phyloP scores from a whole-genome alignment of 768 basidiomycete genomes.

The Lentinula sp. region DNA sequence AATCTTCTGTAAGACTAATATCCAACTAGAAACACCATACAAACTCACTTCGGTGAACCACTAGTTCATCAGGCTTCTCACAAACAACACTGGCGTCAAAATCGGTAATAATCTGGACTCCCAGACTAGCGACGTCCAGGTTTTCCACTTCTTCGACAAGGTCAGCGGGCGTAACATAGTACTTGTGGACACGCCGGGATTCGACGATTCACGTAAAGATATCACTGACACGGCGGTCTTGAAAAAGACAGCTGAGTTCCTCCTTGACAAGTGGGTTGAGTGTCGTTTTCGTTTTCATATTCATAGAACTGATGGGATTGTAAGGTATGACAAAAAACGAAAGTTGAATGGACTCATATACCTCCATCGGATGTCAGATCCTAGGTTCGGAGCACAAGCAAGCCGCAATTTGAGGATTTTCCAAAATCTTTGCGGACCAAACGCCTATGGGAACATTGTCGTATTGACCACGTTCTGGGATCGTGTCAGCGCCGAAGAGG shows the following conservation, averaged over 20 bases:
- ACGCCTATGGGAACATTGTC: slow-evolving; percentile 35
- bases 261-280: slow-evolving; percentile 15
- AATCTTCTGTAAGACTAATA: slow-evolving; percentile 4
- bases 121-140: slow-evolving; percentile 2
- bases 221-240: slow-evolving; percentile 29
- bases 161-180: slow-evolving; percentile 11
- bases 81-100: neutral
- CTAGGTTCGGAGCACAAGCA: slow-evolving; percentile 27
- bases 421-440: slow-evolving; percentile 37
- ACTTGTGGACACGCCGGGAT: slow-evolving; percentile 21
- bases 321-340: slow-evolving; percentile 10
- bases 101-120: slow-evolving; percentile 6
- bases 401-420: slow-evolving; percentile 38
- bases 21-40: neutral
- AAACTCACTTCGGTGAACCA: neutral
- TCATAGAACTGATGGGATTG: slow-evolving; percentile 14
- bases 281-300: slow-evolving; percentile 23
- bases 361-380: slow-evolving; percentile 33
- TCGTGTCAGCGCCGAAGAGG: slow-evolving; percentile 22
- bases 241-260: slow-evolving; percentile 23
- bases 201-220: slow-evolving; percentile 18
- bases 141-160: slow-evolving; percentile 5
- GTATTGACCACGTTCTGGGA: slow-evolving; percentile 43
- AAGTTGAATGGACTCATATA: slow-evolving; percentile 32
- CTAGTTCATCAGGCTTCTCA: slow-evolving; percentile 8